Conservation (phyloP, 2,329 filamentous ascomycete species). For the Fusarium xyrophilum region DNA sequence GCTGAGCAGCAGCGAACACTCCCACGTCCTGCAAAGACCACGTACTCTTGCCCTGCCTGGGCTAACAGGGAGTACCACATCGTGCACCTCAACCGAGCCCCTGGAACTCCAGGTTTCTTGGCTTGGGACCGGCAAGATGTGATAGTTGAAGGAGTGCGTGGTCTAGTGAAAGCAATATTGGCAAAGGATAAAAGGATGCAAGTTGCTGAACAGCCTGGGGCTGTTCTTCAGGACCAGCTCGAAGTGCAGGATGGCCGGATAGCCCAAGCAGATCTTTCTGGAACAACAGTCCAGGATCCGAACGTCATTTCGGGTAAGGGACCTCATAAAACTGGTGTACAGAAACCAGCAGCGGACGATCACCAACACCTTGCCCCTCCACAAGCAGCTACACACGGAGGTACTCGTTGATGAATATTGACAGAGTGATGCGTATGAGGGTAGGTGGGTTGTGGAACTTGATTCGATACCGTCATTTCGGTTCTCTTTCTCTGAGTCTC, state of each 20-base stretch:
- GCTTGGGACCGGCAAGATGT: constrained; percentile 58
- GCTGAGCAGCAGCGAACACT: constrained; percentile 21
- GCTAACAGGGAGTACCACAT: constrained; percentile 54
- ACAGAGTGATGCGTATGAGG: background rate
- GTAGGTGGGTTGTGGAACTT: constrained; percentile 3
- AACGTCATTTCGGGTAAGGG: constrained; percentile 11
- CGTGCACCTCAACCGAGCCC: constrained; percentile 49
- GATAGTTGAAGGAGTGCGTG: constrained; percentile 52
- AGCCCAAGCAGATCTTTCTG: constrained; percentile 39
- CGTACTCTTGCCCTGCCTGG: constrained; percentile 59
- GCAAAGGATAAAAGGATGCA: constrained; percentile 49
- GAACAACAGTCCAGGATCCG: constrained; percentile 38
- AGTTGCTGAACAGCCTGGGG: constrained; percentile 34
- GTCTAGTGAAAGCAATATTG: constrained; percentile 51
- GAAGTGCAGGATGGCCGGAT: constrained; percentile 35
- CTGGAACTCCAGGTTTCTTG: constrained; percentile 53
- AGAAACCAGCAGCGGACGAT: constrained; percentile 13
- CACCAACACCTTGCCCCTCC: constrained; percentile 22
- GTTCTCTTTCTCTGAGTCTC: background rate
- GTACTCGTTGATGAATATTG: constrained; percentile 3
- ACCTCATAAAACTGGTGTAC: constrained; percentile 9
- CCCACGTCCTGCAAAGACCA: constrained; percentile 36
- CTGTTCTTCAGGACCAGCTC: constrained; percentile 46
- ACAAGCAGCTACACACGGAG: constrained; percentile 3
- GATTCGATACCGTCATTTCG: constrained; percentile 16